Evolutionary conservation across 139 green algal species (phyloP).

Genomic region (Chlamydomonas asymmetrica): DNA sequence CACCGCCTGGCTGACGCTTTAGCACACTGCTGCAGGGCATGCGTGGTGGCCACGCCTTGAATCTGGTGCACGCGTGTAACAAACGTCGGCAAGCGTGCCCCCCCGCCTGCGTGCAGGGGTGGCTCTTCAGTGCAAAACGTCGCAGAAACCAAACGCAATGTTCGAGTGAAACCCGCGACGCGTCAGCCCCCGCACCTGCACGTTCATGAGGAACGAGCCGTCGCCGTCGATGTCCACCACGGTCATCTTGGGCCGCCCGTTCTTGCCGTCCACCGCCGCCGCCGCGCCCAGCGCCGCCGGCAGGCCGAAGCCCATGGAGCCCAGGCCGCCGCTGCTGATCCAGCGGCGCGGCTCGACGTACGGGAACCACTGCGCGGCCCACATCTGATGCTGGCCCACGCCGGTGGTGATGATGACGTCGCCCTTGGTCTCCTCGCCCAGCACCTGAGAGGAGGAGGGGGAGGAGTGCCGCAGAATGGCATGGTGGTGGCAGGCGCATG

Average conservation of each 20-base stretch:
- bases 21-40: too few relatives aligned
- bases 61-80: too few relatives aligned
- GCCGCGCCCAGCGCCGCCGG: constrained; percentile 91
- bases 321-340: constrained; percentile 84
- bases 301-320: constrained; percentile 98
- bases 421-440: constrained; percentile 93
- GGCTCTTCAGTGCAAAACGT: too few relatives aligned
- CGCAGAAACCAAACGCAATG: too few relatives aligned
- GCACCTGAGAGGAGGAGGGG: constrained; percentile 46
- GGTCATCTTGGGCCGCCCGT: constrained; percentile 44
- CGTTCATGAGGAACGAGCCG: constrained; percentile 98
- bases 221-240: constrained; percentile 99
- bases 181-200: constrained; percentile 48
- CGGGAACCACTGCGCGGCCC: constrained; percentile 93
- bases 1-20: too few relatives aligned
- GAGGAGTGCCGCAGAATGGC: too few relatives aligned
- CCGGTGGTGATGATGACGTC: constrained; percentile 97
- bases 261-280: constrained; percentile 81
- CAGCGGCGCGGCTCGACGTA: constrained; percentile 73
- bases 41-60: too few relatives aligned
- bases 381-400: constrained; percentile 99
- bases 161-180: too few relatives aligned
- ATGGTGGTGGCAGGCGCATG: too few relatives aligned
- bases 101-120: too few relatives aligned
- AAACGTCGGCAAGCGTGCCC: too few relatives aligned